Evolutionary conservation across 2,329 filamentous ascomycete species (phyloP).

Genomic region (Neoascochyta sp.): DNA sequence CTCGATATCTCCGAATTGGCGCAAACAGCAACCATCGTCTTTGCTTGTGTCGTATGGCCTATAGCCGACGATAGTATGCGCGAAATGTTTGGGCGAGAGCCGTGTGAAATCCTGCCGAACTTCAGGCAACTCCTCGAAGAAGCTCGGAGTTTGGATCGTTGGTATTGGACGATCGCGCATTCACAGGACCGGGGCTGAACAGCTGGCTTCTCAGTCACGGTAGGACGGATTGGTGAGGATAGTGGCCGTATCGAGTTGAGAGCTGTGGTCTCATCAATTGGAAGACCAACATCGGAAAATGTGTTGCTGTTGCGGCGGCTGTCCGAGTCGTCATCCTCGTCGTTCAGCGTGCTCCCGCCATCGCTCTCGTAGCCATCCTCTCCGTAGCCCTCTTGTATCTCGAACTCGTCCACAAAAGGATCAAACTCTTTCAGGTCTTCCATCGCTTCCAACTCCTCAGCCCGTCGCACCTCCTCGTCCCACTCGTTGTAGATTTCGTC

Average conservation of each 20-base stretch:
- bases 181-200: constrained; percentile 6
- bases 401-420: constrained; percentile 5
- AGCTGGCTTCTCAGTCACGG: neutral
- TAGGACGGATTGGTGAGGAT: constrained; percentile 1
- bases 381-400: constrained; percentile 1
- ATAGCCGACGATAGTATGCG: constrained; percentile 5
- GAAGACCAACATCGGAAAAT: constrained; percentile 5
- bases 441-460: constrained; percentile 7
- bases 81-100: constrained; percentile 13
- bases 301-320: constrained; percentile 1
- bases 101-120: constrained; percentile 8
- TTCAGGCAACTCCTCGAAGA: constrained; percentile 3
- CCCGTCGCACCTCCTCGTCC: constrained; percentile 16
- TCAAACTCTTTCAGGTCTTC: constrained; percentile 8
- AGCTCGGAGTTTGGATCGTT: constrained; percentile 7
- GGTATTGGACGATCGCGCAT: constrained; percentile 15
- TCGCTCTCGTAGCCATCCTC: constrained; percentile 12
- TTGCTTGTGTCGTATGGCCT: constrained; percentile 2
- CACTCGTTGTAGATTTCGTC: constrained; percentile 19
- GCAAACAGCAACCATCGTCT: constrained; percentile 23
- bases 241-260: constrained; percentile 3
- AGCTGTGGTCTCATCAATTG: constrained; percentile 4
- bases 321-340: constrained; percentile 6
- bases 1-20: constrained; percentile 11
- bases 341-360: constrained; percentile 19